phyloP scores from a whole-genome alignment of 768 basidiomycete genomes.

The Termitomyces eurrhizus region DNA sequence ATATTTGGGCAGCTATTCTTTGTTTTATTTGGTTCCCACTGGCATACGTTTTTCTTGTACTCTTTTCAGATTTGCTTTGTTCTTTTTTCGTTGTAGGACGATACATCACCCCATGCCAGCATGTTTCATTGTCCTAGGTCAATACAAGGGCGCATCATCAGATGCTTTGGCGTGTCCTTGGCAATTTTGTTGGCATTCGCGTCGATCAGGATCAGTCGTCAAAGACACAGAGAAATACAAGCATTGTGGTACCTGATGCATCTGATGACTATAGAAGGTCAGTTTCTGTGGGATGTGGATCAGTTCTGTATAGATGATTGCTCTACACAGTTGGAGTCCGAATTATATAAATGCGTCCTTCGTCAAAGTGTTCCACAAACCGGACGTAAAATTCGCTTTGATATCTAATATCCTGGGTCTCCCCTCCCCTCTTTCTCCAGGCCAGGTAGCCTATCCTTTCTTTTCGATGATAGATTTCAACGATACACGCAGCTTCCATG shows the following conservation, averaged over 20 bases:
- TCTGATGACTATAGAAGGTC: neutral
- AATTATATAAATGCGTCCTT: slow-evolving; percentile 4
- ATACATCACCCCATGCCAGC: neutral
- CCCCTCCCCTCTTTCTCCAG: neutral
- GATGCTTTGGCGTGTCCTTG: neutral
- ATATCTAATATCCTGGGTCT: neutral
- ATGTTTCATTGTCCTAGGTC: neutral
- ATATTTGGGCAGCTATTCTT: neutral
- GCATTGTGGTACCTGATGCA: neutral
- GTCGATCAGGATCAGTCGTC: neutral
- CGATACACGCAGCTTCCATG: neutral
- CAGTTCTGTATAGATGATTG: neutral
- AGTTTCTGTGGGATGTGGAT: neutral
- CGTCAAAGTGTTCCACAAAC: neutral
- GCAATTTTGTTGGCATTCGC: neutral
- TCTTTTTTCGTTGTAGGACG: neutral
- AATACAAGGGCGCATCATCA: neutral
- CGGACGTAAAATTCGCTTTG: neutral
- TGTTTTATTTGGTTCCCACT: neutral
- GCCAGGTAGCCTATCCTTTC: neutral
- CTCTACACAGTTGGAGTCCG: neutral
- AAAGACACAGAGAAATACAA: neutral
- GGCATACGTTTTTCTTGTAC: no score
- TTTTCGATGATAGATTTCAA: neutral
- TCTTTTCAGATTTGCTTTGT: neutral